Evolutionary conservation across 164 flowering plant genomes (phyloP).

Genomic region (Stephania yunnanensis): DNA sequence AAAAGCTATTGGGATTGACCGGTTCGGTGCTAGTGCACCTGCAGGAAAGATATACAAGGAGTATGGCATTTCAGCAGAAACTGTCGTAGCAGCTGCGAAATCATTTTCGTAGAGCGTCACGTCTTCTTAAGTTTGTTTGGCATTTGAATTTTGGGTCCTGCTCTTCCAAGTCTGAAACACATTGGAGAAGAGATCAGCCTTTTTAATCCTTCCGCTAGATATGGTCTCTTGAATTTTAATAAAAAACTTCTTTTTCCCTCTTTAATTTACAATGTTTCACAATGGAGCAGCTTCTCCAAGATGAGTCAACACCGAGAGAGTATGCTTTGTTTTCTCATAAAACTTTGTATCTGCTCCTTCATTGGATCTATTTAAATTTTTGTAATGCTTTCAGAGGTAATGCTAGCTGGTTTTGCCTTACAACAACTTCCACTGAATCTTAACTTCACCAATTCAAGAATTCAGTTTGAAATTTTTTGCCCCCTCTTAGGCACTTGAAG

Average conservation of each 20-base stretch:
- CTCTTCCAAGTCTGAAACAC: slow-evolving; percentile 13
- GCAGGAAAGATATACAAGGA: slow-evolving; percentile 90
- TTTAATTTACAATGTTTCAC: slow-evolving; percentile 11
- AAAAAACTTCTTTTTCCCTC: slow-evolving; percentile 15
- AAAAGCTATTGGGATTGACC: slow-evolving; percentile 82
- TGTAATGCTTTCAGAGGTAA: slow-evolving; percentile 18
- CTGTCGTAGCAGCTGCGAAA: slow-evolving; percentile 83
- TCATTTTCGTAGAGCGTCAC: slow-evolving; percentile 30
- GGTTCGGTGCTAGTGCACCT: slow-evolving; percentile 96
- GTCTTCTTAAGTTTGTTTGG: slow-evolving; percentile 10
- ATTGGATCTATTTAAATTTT: slow-evolving; percentile 21
- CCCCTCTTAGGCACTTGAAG: neutral
- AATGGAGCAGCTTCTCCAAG: slow-evolving; percentile 19
- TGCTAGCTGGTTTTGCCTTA: neutral
- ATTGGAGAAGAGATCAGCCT: slow-evolving; percentile 17
- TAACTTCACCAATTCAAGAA: neutral
- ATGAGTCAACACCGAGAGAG: slow-evolving; percentile 18
- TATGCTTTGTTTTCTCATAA: slow-evolving; percentile 20
- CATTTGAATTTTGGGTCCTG: slow-evolving; percentile 16
- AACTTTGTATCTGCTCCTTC: slow-evolving; percentile 20
- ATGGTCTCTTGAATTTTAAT: slow-evolving; percentile 16
- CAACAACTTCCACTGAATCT: neutral
- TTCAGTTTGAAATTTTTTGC: neutral
- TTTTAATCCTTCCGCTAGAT: slow-evolving; percentile 14
- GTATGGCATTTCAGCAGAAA: slow-evolving; percentile 79